Conservation (phyloP, 139 green algal species). For the Chlorella sorokiniana region DNA sequence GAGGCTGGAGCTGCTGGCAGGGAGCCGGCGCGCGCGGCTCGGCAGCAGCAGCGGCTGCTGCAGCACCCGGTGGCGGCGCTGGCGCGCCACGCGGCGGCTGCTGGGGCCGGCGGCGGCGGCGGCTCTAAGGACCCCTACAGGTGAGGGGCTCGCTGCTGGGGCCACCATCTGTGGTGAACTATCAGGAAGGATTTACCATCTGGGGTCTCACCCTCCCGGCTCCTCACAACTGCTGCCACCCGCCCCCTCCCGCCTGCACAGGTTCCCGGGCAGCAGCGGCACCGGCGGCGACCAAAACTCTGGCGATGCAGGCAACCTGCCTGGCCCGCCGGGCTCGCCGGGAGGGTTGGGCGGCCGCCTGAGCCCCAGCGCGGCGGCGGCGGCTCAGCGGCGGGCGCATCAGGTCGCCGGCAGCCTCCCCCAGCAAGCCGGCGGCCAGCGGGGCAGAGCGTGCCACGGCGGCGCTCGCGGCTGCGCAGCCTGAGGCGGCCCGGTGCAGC, state of each 20-base stretch:
- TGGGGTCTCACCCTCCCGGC: too few relatives aligned
- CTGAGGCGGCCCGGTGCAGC: neutral
- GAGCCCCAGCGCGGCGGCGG: neutral
- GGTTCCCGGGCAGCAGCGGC: neutral
- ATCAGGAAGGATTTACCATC: too few relatives aligned
- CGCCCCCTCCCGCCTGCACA: too few relatives aligned
- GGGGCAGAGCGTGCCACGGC: neutral
- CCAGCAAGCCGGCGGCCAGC: neutral
- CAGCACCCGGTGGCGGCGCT: neutral
- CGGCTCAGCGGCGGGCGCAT: neutral
- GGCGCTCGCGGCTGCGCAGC: neutral
- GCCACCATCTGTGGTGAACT: too few relatives aligned
- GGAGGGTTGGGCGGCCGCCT: too few relatives aligned
- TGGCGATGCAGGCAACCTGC: too few relatives aligned
- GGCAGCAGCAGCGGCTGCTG: neutral
- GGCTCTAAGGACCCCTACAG: constrained; percentile 23
- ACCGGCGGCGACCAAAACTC: too few relatives aligned
- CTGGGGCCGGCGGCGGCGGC: neutral
- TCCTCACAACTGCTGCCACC: too few relatives aligned
- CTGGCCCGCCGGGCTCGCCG: too few relatives aligned
- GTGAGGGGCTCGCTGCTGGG: neutral
- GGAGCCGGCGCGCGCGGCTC: neutral
- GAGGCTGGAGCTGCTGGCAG: constrained; percentile 2
- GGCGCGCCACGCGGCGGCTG: constrained; percentile 17
- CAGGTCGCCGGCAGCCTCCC: neutral